Conservation (phyloP, 106 monocot genomes). For the Acorus gramineus region DNA sequence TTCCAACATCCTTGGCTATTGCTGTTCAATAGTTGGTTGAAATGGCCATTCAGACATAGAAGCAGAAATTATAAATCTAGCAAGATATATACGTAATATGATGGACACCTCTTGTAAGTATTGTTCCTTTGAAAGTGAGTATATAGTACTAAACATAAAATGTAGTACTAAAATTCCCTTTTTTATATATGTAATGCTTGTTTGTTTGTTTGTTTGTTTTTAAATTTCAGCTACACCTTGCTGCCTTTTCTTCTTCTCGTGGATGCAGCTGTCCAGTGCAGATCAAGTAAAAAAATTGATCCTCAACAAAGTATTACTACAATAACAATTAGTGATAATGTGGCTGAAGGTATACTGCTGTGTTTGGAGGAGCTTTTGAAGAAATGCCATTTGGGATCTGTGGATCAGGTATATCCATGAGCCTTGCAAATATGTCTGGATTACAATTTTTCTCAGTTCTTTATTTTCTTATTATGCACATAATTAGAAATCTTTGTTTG, state of each 20-base stretch:
- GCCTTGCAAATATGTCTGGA: not conserved
- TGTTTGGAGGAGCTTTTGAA: conserved; percentile 65
- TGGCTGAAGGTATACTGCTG: conserved; percentile 49
- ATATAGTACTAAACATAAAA: too few relatives aligned
- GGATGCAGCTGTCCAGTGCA: conserved; percentile 57
- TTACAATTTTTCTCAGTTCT: not conserved
- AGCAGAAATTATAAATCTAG: too few relatives aligned
- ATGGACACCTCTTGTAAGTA: too few relatives aligned
- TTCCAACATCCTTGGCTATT: too few relatives aligned
- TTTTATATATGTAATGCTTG: not conserved
- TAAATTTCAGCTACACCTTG: conserved; percentile 50
- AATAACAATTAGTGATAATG: conserved; percentile 42
- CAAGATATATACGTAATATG: too few relatives aligned
- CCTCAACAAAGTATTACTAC: not conserved
- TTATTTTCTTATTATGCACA: not conserved
- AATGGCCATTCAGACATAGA: too few relatives aligned
- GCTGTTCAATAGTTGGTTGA: too few relatives aligned
- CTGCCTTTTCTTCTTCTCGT: conserved; percentile 72
- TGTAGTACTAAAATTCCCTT: not conserved
- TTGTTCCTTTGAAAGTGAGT: too few relatives aligned
- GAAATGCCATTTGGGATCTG: conserved; percentile 74
- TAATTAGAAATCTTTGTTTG: not conserved
- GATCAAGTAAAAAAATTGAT: conserved; percentile 28
- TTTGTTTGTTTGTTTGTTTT: not conserved
- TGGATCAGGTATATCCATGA: conserved; percentile 48